Conservation (phyloP, 2,329 filamentous ascomycete genomes). For the Aspergillus novoparasiticus region DNA sequence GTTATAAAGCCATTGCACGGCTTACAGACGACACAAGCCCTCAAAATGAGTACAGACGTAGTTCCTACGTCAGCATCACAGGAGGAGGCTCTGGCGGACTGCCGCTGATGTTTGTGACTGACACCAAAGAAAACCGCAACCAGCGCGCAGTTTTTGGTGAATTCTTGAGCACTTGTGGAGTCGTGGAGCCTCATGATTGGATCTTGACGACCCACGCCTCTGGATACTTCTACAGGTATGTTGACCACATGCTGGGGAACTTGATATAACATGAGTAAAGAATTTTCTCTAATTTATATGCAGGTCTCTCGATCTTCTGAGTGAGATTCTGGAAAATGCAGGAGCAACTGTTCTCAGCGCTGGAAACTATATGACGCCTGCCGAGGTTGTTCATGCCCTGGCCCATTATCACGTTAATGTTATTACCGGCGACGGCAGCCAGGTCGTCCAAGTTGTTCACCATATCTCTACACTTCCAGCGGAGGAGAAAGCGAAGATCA, state of each 20-base stretch:
- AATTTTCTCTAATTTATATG: background rate
- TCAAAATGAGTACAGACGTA: constrained; percentile 41
- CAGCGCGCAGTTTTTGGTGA: constrained; percentile 41
- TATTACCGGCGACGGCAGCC: constrained; percentile 43
- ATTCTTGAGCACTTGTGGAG: constrained; percentile 31
- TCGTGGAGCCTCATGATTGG: constrained; percentile 43
- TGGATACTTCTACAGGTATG: constrained; percentile 44
- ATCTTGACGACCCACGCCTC: constrained; percentile 41
- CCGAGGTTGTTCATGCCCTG: constrained; percentile 30
- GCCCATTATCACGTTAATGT: constrained; percentile 41
- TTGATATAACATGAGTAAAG: background rate
- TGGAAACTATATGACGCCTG: constrained; percentile 32
- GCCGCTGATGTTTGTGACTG: constrained; percentile 45
- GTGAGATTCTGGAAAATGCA: constrained; percentile 46
- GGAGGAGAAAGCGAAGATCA: constrained; percentile 23
- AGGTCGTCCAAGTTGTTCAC: constrained; percentile 41
- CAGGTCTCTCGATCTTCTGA: constrained; percentile 44
- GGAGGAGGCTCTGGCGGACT: constrained; percentile 42
- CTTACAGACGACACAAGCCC: constrained; percentile 15
- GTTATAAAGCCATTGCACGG: constrained; percentile 1
- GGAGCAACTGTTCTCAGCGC: constrained; percentile 44
- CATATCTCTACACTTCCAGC: constrained; percentile 36
- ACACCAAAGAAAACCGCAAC: constrained; percentile 44
- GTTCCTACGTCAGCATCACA: constrained; percentile 45
- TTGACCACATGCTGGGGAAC: background rate